Evolutionary conservation across 1,284 basidiomycete genomes (phyloP).

Genomic region (Sporisorium sorghi): DNA sequence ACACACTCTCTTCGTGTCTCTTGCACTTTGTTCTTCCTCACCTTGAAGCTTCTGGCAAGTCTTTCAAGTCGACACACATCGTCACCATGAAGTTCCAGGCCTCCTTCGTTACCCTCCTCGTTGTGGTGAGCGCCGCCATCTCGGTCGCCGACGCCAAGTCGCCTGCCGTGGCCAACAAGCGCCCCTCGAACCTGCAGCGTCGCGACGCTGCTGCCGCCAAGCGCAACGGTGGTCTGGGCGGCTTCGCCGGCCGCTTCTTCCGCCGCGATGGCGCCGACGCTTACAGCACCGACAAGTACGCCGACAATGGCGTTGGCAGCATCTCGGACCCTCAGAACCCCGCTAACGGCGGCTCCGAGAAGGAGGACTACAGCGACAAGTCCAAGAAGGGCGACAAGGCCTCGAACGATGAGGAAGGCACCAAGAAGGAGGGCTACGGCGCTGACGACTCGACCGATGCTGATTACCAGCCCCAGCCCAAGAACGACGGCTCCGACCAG

Average conservation of each 20-base stretch:
- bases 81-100: conserved; percentile 46
- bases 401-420: background rate
- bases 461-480: background rate
- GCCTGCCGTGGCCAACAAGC: conserved; percentile 32
- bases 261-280: conserved; percentile 21
- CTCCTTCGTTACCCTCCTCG: conserved; percentile 43
- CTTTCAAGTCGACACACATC: conserved; percentile 20
- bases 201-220: conserved; percentile 32
- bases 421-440: background rate
- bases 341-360: background rate
- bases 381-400: background rate
- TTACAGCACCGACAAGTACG: conserved; percentile 8
- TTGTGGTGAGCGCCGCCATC: conserved; percentile 47
- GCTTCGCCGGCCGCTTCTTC: conserved; percentile 34
- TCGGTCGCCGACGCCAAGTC: conserved; percentile 45
- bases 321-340: conserved; percentile 1
- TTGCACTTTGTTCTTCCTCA: background rate
- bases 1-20: conserved; percentile 5
- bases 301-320: conserved; percentile 9
- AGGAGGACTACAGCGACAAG: conserved; percentile 16
- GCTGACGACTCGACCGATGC: background rate
- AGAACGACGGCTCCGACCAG: background rate
- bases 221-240: conserved; percentile 24
- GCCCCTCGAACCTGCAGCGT: conserved; percentile 36
- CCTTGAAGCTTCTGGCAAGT: conserved; percentile 38